A percentile compares a stretch with the other conserved stretches of the same genome.
These are phyloP conservation scores for Neurospora sublineolata DNA, from an alignment of 495 filamentous ascomycete genomes.

Conservation along the genomic window DNA sequence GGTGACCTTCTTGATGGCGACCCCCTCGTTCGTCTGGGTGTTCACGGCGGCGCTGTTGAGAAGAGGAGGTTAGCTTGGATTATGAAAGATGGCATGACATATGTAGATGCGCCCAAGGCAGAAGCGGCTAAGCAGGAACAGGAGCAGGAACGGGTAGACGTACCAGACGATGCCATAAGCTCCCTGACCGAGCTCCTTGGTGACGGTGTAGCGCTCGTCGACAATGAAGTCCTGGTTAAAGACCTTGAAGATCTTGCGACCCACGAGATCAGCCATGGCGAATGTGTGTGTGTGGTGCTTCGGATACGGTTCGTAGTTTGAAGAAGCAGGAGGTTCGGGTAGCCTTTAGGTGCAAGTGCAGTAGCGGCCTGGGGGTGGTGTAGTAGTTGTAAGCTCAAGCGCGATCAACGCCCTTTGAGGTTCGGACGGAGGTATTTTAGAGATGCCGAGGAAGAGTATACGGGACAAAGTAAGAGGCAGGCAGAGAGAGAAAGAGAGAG, in stretches of 20 bases:
- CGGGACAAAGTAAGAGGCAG: neutral
- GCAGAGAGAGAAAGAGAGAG: neutral
- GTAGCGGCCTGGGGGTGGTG: neutral
- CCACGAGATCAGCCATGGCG: conserved; percentile 64
- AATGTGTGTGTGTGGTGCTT: neutral
- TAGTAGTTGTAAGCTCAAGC: neutral
- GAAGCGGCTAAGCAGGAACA: neutral
- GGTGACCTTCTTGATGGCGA: conserved; percentile 98
- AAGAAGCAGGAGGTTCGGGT: neutral
- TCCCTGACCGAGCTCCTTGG: conserved; percentile 95
- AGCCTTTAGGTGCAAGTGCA: neutral
- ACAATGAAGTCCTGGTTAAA: conserved; percentile 99
- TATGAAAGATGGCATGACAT: neutral
- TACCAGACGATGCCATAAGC: conserved; percentile 99
- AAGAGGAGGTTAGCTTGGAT: neutral
- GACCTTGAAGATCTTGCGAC: conserved; percentile 96
- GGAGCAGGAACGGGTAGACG: conserved; percentile 14
- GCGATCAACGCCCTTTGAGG: neutral
- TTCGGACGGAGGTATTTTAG: neutral
- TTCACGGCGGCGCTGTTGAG: conserved; percentile 74
- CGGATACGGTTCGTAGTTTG: neutral
- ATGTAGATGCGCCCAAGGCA: neutral
- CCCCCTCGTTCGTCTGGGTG: conserved; percentile 81
- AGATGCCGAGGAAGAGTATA: neutral
- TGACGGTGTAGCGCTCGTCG: conserved; percentile 95